Percentiles rank a stretch among this genome's conserved stretches.
These are phyloP conservation scores for Cyanodermella asteris DNA, from an alignment of 2,329 filamentous ascomycete species.

Conservation along the genomic window DNA sequence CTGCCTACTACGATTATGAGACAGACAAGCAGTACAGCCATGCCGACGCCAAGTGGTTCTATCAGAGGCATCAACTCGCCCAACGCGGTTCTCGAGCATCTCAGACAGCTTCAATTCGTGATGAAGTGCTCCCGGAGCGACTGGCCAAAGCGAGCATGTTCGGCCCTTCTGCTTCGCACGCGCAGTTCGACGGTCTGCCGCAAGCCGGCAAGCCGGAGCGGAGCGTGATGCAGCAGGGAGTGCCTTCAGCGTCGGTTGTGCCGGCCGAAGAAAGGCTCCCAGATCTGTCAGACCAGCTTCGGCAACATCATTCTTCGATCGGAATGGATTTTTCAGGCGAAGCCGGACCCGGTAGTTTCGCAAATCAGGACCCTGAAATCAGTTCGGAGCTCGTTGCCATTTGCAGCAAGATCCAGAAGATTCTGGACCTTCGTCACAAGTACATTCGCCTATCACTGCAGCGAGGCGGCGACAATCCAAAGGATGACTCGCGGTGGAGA, in stretches of 20 bases:
- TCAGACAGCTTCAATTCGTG: too few relatives aligned
- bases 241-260: too few relatives aligned
- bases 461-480: slow-evolving; percentile 63
- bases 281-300: too few relatives aligned
- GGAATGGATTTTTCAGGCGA: slow-evolving; percentile 2
- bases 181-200: slow-evolving; percentile 15
- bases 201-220: too few relatives aligned
- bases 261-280: too few relatives aligned
- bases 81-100: too few relatives aligned
- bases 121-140: slow-evolving; percentile 15
- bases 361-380: slow-evolving; percentile 4
- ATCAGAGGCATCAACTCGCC: slow-evolving; percentile 67
- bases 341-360: slow-evolving; percentile 1
- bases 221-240: too few relatives aligned
- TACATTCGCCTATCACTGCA: slow-evolving; percentile 78
- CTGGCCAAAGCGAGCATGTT: slow-evolving; percentile 20
- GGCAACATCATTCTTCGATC: too few relatives aligned
- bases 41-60: slow-evolving; percentile 86
- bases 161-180: slow-evolving; percentile 22
- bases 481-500: slow-evolving; percentile 60
- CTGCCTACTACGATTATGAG: slow-evolving; percentile 80
- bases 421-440: slow-evolving; percentile 71
- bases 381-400: slow-evolving; percentile 52
- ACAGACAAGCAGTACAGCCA: slow-evolving; percentile 89
- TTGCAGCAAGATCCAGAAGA: slow-evolving; percentile 71